Evolutionary conservation across 176 grass and related monocot genomes (phyloP).

Genomic region (Saccharum spontaneum): DNA sequence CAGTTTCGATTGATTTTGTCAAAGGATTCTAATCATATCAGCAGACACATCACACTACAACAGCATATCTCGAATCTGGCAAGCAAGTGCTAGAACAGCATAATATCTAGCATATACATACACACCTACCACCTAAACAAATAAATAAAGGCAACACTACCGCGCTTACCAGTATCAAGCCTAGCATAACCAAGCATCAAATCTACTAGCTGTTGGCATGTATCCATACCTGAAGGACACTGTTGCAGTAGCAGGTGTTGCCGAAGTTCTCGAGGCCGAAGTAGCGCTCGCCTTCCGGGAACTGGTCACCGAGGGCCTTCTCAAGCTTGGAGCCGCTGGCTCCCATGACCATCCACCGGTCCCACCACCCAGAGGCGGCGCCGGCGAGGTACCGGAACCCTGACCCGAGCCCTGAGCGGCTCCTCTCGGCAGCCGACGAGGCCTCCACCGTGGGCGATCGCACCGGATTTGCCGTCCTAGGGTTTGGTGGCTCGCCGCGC

Average conservation of each 20-base stretch:
- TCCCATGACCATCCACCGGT: slow-evolving; percentile 96
- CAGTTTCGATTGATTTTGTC: not conserved
- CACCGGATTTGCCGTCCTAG: slow-evolving; percentile 50
- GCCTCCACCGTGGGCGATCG: slow-evolving; percentile 65
- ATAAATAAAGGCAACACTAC: not conserved
- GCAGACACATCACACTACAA: not conserved
- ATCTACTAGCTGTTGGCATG: slow-evolving; percentile 23
- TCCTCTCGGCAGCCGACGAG: slow-evolving; percentile 65
- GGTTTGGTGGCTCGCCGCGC: slow-evolving; percentile 34
- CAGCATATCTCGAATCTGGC: not conserved
- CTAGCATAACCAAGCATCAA: not conserved
- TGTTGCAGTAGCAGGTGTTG: slow-evolving; percentile 99
- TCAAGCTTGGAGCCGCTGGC: slow-evolving; percentile 94
- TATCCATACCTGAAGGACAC: slow-evolving; percentile 75
- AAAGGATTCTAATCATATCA: not conserved
- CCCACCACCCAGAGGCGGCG: slow-evolving; percentile 85
- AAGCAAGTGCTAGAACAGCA: not conserved
- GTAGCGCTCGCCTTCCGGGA: slow-evolving; percentile 96
- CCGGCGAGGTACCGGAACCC: slow-evolving; percentile 81
- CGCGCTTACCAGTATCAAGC: not conserved
- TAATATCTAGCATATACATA: not conserved
- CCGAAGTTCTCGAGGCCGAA: slow-evolving; percentile 98
- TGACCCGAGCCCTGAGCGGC: slow-evolving; percentile 69
- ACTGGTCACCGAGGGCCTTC: slow-evolving; percentile 97
- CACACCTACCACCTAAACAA: not conserved